Base-by-base conservation (phyloP, 2,329 filamentous ascomycete genomes). In the Beauveria varroae region DNA sequence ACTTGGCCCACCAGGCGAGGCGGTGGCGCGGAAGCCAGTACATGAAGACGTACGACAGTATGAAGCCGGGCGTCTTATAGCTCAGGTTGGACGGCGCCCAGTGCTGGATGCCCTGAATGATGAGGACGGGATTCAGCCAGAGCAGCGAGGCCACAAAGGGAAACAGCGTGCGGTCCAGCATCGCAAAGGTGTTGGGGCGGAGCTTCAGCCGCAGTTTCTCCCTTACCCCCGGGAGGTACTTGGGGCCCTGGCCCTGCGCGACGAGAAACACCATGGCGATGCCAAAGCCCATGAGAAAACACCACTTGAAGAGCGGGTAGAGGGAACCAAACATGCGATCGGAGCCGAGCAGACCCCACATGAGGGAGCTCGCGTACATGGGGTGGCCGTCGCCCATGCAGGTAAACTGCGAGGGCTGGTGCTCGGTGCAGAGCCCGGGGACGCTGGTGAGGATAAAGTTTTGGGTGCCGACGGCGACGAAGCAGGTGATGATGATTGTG, bases 261-360 rank as follows among this genome's bases (percentile, higher is more conserved):
- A 70, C 57, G 14, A 75, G 67, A 62, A 76, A 78, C 30, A 74
- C 60, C 20, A 78, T 22, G 37, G 74, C 71, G 20, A 78, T 66
- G 55, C 62, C 63, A 10, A 69, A 63, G 14, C 76, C 76, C 43
- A 78, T 74, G 24, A 77, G 70, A 68, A 78, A 78, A 62, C 76
- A 78, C 74, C 73, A 77, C 66, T 73, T 74, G 61, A 78, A 70
- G 28, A 78, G 65, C 3, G 76, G 75, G 61, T 78, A 78, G 41
- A 77, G 65, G 3, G 69, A 68, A 60, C 73, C 72, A 66, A 79
- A 79, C 72, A 78, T 71, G 16, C 79, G 73, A 1, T 71, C 70
- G 0, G 81, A 81, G 1, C 81, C 81, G 18, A 83, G 76, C n/a
- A 76, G 73, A 50, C 77, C 81, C 79, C 79, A 82, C 61, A 81